Conservation (phyloP, 257 asterid genomes). For the Jacaranda mimosifolia region DNA sequence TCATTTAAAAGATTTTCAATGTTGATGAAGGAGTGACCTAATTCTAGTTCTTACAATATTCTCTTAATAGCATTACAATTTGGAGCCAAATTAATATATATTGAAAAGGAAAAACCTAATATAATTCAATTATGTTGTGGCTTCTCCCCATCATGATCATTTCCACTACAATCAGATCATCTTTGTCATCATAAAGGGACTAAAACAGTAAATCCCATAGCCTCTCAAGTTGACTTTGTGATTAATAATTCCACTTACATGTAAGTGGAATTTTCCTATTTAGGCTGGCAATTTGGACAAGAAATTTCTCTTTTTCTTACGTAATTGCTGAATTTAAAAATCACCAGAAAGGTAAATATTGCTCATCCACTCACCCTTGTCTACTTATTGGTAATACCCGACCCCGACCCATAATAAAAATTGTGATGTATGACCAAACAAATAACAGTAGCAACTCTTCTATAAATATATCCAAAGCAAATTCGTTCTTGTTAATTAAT, state of each 20-base stretch:
- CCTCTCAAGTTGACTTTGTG: conserved; percentile 48
- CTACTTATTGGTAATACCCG: conserved; percentile 42
- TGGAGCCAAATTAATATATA: background rate
- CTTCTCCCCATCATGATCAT: background rate
- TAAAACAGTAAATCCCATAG: conserved; percentile 55
- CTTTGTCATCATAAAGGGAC: conserved; percentile 42
- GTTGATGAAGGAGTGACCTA: background rate
- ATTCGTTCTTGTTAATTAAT: background rate
- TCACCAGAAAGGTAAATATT: conserved; percentile 28
- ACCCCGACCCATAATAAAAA: conserved; percentile 28
- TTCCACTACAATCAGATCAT: conserved; percentile 28
- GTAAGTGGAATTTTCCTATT: conserved; percentile 73
- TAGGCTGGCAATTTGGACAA: conserved; percentile 46
- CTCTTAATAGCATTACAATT: background rate
- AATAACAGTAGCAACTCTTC: conserved; percentile 31
- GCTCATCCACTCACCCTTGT: conserved; percentile 45
- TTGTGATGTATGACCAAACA: conserved; percentile 29
- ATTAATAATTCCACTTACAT: conserved; percentile 52
- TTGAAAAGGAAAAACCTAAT: background rate
- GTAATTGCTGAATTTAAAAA: conserved; percentile 23
- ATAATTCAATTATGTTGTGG: background rate
- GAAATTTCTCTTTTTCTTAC: background rate
- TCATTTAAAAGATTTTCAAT: background rate
- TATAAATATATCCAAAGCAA: conserved; percentile 11
- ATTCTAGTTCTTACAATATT: background rate